Percentiles rank a stretch among this genome's conserved stretches.
phyloP scores from a whole-genome alignment of 2,329 filamentous ascomycete species.

The Parascedosporium putredinis region DNA sequence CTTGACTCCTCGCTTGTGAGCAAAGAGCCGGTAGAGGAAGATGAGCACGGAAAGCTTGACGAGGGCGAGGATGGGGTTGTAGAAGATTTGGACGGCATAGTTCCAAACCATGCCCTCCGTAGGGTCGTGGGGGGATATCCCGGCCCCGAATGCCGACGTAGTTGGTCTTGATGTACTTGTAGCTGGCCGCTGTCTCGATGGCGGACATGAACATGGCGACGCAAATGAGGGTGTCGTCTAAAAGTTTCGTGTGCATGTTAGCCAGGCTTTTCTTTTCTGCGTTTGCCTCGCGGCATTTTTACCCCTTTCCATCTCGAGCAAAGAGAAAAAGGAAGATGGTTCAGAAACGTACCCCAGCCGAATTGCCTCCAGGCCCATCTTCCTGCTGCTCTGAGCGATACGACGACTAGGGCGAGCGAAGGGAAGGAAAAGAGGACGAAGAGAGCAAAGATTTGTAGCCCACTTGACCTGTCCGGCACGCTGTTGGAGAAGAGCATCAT shows the following conservation, averaged over 20 bases:
- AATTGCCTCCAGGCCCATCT: constrained; percentile 18
- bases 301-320: no score
- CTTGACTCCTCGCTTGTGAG: constrained; percentile 22
- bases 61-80: constrained; percentile 34
- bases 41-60: constrained; percentile 34
- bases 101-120: constrained; percentile 20
- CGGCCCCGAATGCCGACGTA: constrained; percentile 19
- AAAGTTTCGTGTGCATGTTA: constrained; percentile 6
- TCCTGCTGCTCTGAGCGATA: constrained; percentile 18
- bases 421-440: constrained; percentile 23
- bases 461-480: constrained; percentile 2
- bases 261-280: background rate
- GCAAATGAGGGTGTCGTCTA: constrained; percentile 18
- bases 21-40: constrained; percentile 32
- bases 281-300: no score
- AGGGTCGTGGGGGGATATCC: constrained; percentile 11
- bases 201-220: constrained; percentile 15
- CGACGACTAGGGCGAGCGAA: constrained; percentile 17
- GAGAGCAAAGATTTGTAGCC: constrained; percentile 20
- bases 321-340: no score
- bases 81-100: constrained; percentile 27
- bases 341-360: constrained; percentile 18
- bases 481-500: background rate
- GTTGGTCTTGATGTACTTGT: constrained; percentile 20
- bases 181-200: constrained; percentile 10